A percentile compares a stretch with the other conserved stretches of the same genome.
Conservation (phyloP, 129 eudicot species). For the Pseudognaphalium luteoalbum region DNA sequence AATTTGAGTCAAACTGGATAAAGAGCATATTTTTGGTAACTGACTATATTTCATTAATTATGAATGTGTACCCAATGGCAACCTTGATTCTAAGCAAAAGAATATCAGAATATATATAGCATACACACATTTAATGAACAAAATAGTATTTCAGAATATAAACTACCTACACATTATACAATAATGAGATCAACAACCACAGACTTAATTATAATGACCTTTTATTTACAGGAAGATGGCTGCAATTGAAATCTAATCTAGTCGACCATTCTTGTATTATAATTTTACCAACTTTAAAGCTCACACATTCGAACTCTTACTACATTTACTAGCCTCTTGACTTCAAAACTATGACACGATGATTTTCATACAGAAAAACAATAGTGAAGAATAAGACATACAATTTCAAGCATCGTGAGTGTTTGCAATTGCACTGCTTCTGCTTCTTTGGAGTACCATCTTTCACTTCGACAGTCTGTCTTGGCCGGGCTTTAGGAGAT, state of each 20-base stretch:
- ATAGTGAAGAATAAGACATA: slow-evolving; percentile 38
- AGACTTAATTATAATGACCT: neutral
- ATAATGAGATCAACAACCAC: slow-evolving; percentile 5
- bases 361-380: neutral
- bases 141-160: neutral
- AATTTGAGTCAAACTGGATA: neutral
- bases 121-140: neutral
- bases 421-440: slow-evolving; percentile 95
- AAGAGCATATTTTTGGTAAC: neutral
- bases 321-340: neutral
- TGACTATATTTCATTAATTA: neutral
- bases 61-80: neutral
- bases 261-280: neutral
- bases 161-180: neutral
- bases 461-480: slow-evolving; percentile 62
- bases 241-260: neutral
- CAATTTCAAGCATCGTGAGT: slow-evolving; percentile 91
- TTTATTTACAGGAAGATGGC: neutral
- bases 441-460: slow-evolving; percentile 92
- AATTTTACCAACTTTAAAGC: neutral
- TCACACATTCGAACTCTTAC: neutral
- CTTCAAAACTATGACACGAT: neutral
- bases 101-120: neutral
- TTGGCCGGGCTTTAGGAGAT: slow-evolving; percentile 68
- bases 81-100: neutral